Evolutionary conservation across 2,329 filamentous ascomycete species (phyloP), one percentile per base, ranked within the genome.

Genomic region (Beauveria asiatica): DNA sequence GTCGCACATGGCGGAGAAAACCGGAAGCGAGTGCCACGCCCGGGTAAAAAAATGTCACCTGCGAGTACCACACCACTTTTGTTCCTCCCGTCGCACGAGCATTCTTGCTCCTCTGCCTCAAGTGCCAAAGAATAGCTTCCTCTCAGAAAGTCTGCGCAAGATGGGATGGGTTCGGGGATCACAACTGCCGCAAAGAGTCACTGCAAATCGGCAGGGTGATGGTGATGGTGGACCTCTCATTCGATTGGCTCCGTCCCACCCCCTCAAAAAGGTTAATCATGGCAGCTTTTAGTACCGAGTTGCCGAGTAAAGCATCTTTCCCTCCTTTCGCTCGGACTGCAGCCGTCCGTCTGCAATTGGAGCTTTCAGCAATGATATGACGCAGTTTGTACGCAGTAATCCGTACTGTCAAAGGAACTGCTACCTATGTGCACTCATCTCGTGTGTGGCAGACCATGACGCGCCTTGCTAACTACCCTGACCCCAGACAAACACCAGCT

Each of bases 361-460:
- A 42, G 19, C 42, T 33, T 42, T 16, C 44, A 42, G 41, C 48
- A 21, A 25, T 61, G 64, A 60, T 49, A 67, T 70, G 68, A 69
- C 67, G 67, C 67, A 69, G 67, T 69, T 67, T 63, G 55, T 55
- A n/a, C n/a, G n/a, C n/a, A n/a, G n/a, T n/a, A n/a, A n/a, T n/a
- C n/a, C n/a, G n/a, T n/a, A 63, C 62, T 70, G 66, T 68, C 67
- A 42, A 8, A 37, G 33, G 17, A 46, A 19, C 39, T 27, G 30
- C 17, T 51, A 39, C 49, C 46, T 19, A 17, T 21, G n/a, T 21
- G 50, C 48, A 48, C 48, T 55, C 23, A 27, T 51, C 39, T 7
- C 50, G 33, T 37, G 61, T 41, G 49, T 57, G 57, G 57, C 56
- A 60, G 52, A 25, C 41, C 45, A 49, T 57, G 59, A 55, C 52